These are phyloP conservation scores for Cladosporium sp. DNA, from an alignment of 2,329 filamentous ascomycete genomes.

Conservation along the genomic window DNA sequence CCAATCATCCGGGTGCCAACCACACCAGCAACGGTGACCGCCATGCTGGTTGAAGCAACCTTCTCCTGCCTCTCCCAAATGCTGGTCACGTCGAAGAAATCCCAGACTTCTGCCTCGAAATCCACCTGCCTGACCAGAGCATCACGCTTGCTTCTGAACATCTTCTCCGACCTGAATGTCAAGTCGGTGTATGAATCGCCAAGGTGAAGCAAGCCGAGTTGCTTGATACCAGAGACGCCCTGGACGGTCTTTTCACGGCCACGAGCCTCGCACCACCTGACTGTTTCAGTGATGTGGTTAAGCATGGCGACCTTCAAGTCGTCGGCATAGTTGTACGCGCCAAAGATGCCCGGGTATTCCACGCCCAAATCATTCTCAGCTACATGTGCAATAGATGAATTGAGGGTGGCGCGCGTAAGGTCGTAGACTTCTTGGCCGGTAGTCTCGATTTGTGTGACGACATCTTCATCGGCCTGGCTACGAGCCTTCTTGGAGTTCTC, in stretches of 20 bases:
- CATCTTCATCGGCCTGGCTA: slow-evolving; percentile 71
- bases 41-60: slow-evolving; percentile 88
- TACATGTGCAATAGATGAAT: slow-evolving; percentile 68
- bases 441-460: slow-evolving; percentile 77
- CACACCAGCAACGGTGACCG: slow-evolving; percentile 82
- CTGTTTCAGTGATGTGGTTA: slow-evolving; percentile 74
- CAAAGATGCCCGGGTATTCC: slow-evolving; percentile 78
- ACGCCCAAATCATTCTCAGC: slow-evolving; percentile 76
- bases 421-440: slow-evolving; percentile 83
- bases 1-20: slow-evolving; percentile 77
- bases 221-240: slow-evolving; percentile 83
- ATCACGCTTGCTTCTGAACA: slow-evolving; percentile 85
- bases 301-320: slow-evolving; percentile 90
- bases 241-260: slow-evolving; percentile 72
- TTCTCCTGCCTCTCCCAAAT: slow-evolving; percentile 91
- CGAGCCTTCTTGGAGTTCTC: slow-evolving; percentile 79
- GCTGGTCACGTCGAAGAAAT: slow-evolving; percentile 85
- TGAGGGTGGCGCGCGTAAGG: slow-evolving; percentile 71
- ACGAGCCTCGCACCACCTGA: slow-evolving; percentile 75
- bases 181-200: slow-evolving; percentile 82
- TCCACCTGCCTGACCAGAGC: slow-evolving; percentile 78
- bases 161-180: slow-evolving; percentile 83
- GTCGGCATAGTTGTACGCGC: slow-evolving; percentile 86
- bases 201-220: slow-evolving; percentile 80
- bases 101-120: slow-evolving; percentile 79